A percentile compares a stretch with the other conserved stretches of the same genome.
Conservation (phyloP, 2,329 filamentous ascomycete species). For the Ambrosiella cleistominuta region DNA sequence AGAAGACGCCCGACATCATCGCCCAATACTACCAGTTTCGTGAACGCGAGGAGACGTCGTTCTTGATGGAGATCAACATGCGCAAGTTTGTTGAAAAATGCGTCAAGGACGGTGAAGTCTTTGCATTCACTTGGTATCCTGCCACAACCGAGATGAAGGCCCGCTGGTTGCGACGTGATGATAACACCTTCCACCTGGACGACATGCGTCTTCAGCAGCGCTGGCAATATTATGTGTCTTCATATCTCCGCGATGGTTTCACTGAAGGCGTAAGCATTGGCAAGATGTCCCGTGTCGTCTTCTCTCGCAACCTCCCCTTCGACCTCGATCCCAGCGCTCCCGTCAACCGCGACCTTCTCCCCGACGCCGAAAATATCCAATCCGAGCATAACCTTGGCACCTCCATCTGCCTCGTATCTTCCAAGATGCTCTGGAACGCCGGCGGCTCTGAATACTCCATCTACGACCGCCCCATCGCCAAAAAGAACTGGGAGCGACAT, state of each 20-base stretch:
- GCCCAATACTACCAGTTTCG: slow-evolving; percentile 72
- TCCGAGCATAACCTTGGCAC: slow-evolving; percentile 48
- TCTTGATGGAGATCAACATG: slow-evolving; percentile 75
- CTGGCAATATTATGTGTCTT: slow-evolving; percentile 94
- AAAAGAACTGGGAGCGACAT: slow-evolving; percentile 41
- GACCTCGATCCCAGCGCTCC: slow-evolving; percentile 29
- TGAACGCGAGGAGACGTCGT: slow-evolving; percentile 68
- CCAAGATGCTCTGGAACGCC: slow-evolving; percentile 61
- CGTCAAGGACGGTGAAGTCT: slow-evolving; percentile 82
- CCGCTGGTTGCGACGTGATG: slow-evolving; percentile 50
- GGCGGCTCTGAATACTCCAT: slow-evolving; percentile 53
- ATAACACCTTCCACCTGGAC: slow-evolving; percentile 69
- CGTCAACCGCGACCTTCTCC: slow-evolving; percentile 38
- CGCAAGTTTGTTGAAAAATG: slow-evolving; percentile 85
- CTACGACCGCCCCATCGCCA: slow-evolving; percentile 50
- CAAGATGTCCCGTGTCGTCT: slow-evolving; percentile 48
- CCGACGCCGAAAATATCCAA: slow-evolving; percentile 39
- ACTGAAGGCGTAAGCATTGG: slow-evolving; percentile 60
- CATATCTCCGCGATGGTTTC: slow-evolving; percentile 72
- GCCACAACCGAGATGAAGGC: slow-evolving; percentile 23
- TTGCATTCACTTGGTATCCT: slow-evolving; percentile 54
- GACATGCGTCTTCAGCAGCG: slow-evolving; percentile 67
- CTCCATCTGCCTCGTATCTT: slow-evolving; percentile 60
- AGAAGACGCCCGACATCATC: slow-evolving; percentile 83
- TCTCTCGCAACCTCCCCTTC: slow-evolving; percentile 52